Evolutionary conservation across 352 stramenopile species (phyloP), one percentile per base, ranked within the genome.

Genomic region (Phytophthora sansomeana): DNA sequence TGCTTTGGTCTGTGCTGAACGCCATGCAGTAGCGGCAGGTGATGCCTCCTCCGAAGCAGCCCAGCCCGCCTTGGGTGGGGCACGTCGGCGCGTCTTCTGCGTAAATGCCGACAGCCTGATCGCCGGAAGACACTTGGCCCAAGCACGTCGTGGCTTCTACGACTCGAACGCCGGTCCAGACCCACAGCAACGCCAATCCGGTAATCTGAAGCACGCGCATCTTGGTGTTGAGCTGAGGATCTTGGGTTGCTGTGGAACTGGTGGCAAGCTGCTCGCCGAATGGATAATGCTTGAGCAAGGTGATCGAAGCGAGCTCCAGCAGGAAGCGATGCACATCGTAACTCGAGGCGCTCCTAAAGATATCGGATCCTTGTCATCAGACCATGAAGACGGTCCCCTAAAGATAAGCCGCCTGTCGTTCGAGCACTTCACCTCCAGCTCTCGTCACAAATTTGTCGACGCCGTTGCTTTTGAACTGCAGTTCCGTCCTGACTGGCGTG

Each of bases 71-170:
- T 29, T 11, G 32, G 0, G 53, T 55, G 24, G 63, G 56, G 21
- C 77, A 85, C 8, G 14, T 36, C 7, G 55, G 33, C 4, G 65
- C 54, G 6, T 68, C 55, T 26, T 74, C 42, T 26, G 48, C 75
- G 35, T 61, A 74, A 53, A 85, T 80, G 13, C 77, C 75, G 6
- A 66, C 75, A 21, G n/a, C 32, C 38, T 69, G 43, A 49, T 85
- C 69, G 17, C 75, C 75, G 3, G 30, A 38, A 6, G 72, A 70
- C 16, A 80, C 72, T n/a, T 60, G 56, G 10, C 69, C 46, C 0
- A 63, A 36, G 39, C 73, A 83, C 4, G 65, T 33, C n/a, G 17
- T 16, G 9, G 64, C 58, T 32, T n/a, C 66, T 16, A 67, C 51
- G n/a, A 52, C 24, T 49, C 66, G 56, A 13, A 65, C 41, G 10